Evolutionary conservation across 2,329 filamentous ascomycete genomes (phyloP), one percentile per base, ranked within the genome.

Genomic region (Lachnellula hyalina): DNA sequence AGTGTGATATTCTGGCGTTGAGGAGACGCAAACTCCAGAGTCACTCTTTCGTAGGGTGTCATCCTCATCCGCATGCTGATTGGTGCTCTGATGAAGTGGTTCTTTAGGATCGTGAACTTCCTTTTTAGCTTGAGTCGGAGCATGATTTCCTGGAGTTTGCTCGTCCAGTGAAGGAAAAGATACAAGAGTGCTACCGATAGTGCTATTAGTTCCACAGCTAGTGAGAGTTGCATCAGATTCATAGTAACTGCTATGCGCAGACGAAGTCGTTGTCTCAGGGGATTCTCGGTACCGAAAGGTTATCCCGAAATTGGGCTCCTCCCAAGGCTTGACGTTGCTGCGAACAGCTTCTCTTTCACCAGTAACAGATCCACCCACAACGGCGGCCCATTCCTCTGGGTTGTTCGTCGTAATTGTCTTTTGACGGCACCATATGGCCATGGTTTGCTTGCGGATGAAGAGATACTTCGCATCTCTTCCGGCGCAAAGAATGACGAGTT

Each of bases 291-390:
- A 61, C 19, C 49, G 46, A 35, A 54, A 61, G n/a, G 28, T 55
- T 35, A 61, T 52, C 7, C 59, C 59, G 41, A 57, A 53, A n/a
- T 53, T 52, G 11, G 54, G 54, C 21, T 51, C 45, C 17, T 51
- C 44, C 56, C 56, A 61, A 17, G 59, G 59, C 19, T 40, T 47
- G 11, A 51, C 17, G 11, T 23, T 23, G 21, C 49, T 53, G 14
- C 15, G 7, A 4, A 21, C 14, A 2, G 4, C 19, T 12, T 45
- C 32, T 47, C 50, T 46, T 19, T 47, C 49, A 35, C 58, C 56
- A 15, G 40, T 51, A 32, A 52, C 36, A 32, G 44, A 38, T 11
- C 61, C 58, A 17, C 58, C 61, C 44, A 63, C 51, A 21, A 25
- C n/a, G 3, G 54, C 49, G 19, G 61, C 57, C 58, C 59, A 61